Evolutionary conservation across 2,329 filamentous ascomycete genomes (phyloP), one percentile per base, ranked within the genome.

Genomic region (Neofusicoccum umdonicola): DNA sequence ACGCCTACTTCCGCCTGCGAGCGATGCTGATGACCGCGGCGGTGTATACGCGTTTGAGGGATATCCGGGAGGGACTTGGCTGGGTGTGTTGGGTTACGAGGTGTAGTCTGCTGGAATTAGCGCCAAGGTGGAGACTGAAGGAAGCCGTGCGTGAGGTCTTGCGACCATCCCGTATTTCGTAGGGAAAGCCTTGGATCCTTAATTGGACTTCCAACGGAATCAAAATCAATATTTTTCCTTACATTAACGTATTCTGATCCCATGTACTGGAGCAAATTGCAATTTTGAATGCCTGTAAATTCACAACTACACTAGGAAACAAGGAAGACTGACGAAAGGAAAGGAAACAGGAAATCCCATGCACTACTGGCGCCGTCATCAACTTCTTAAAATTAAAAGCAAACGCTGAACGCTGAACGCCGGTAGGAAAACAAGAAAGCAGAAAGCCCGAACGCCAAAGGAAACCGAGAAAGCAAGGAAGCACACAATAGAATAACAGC

Each of bases 131-230:
- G 27, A 52, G 7, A 22, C 22, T 2, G 35, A 39, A 47, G 13
- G 41, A 50, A 17, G 13, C 8, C 4, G 7, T 31, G 37, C 50
- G 31, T 41, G 41, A 22, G 27, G 42, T 35, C 9, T 48, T 15
- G 39, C 12, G 41, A 47, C n/a, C 22, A n/a, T n/a, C 34, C 35
- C 44, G 39, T 5, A 34, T 50, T 27, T 50, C 34, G 35, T 42
- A 31, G 34, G 52, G 17, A 27, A 17, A 41, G 37, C 42, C 50
- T 58, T 64, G 51, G 52, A 57, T 63, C 51, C 61, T 63, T 63
- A 56, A 41, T 19, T 63, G 61, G 61, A 56, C 41, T 47, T 11
- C 57, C 50, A 64, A 56, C 19, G 42, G 22, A 56, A 45, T 39
- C 31, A 35, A 2, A 52, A 54, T 44, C 17, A 2, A 44, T 35